Conservation (phyloP, 2,329 filamentous ascomycete genomes). For the Fusarium secorum region DNA sequence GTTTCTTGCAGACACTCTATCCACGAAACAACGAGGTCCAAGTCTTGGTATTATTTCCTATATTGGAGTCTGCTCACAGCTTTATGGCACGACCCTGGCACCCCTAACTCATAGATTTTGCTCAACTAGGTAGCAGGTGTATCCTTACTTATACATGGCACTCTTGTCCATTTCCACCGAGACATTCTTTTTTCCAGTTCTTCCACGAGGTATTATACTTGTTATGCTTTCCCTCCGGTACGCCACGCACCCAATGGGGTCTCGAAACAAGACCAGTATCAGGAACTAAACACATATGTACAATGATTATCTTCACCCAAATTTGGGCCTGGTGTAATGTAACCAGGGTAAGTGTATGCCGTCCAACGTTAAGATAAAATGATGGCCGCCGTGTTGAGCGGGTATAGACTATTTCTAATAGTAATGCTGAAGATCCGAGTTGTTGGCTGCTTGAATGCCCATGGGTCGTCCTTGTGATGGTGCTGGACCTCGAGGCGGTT, state of each 20-base stretch:
- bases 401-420: conserved; percentile 35
- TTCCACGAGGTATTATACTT: conserved; percentile 12
- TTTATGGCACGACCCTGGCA: neutral
- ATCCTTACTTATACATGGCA: neutral
- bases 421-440: conserved; percentile 41
- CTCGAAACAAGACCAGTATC: conserved; percentile 5
- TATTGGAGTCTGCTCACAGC: neutral
- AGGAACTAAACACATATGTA: neutral
- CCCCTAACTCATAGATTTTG: neutral
- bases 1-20: neutral
- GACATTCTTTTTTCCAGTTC: neutral
- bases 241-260: conserved; percentile 26
- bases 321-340: neutral
- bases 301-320: neutral
- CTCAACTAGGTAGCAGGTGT: neutral
- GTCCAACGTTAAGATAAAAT: conserved; percentile 9
- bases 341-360: conserved; percentile 4
- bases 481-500: conserved; percentile 33
- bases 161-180: neutral
- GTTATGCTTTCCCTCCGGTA: conserved; percentile 15
- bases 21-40: neutral
- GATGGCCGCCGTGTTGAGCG: neutral
- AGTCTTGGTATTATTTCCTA: neutral
- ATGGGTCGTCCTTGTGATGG: conserved; percentile 38
- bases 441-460: conserved; percentile 31